phyloP scores from a whole-genome alignment of 208 protist species.

The Leishmania arabica region DNA sequence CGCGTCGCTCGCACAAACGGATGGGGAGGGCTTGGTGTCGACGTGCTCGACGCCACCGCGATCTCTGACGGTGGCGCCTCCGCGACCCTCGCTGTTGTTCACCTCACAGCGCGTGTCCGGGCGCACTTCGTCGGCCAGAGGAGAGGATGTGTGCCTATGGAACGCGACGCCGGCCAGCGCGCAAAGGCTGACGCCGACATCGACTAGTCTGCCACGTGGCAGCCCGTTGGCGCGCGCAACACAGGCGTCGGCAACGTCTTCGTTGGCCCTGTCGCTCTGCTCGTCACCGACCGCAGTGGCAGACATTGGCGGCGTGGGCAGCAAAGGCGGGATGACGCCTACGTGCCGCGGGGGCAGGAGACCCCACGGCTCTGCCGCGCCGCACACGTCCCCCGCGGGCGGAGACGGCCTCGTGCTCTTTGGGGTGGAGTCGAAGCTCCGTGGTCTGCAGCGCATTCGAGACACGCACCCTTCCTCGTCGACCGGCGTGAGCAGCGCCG shows the following conservation, averaged over 20 bases:
- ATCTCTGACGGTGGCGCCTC: not conserved
- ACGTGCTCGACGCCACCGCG: slow-evolving; percentile 1
- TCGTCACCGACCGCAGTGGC: not conserved
- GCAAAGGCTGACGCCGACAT: not conserved
- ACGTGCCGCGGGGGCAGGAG: not conserved
- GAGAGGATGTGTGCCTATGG: not conserved
- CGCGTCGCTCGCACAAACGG: not conserved
- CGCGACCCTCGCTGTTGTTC: not conserved
- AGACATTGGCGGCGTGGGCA: not conserved
- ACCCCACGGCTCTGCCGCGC: not conserved
- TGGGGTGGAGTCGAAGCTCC: slow-evolving; percentile 20
- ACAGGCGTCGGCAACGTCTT: not conserved
- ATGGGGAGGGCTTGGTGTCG: not conserved
- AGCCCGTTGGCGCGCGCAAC: not conserved
- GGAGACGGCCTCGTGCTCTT: not conserved
- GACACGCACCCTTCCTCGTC: not conserved
- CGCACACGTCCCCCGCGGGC: not conserved
- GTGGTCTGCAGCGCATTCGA: slow-evolving; percentile 2
- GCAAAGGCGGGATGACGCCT: not conserved
- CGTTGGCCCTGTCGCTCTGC: not conserved
- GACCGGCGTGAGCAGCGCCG: not conserved
- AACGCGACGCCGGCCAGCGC: not conserved
- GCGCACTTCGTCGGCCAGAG: not conserved
- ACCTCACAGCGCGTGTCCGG: not conserved
- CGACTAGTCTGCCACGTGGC: not conserved